A percentile compares a stretch with the other conserved stretches of the same genome.
Evolutionary conservation across 2,329 filamentous ascomycete genomes (phyloP).

Genomic region (Sporothrix schenckii): DNA sequence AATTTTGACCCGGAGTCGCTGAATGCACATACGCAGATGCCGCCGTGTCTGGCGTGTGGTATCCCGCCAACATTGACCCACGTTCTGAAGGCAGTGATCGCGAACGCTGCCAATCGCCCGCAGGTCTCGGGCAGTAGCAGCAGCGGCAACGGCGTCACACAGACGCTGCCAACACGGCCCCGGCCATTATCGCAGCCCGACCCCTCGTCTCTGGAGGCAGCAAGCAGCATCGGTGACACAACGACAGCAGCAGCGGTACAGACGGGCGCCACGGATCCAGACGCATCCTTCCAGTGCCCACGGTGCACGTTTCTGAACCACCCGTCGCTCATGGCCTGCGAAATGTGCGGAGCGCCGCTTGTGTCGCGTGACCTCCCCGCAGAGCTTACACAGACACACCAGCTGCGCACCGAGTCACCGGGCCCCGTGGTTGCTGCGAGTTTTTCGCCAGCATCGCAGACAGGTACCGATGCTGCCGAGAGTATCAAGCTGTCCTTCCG

Average conservation of each 20-base stretch:
- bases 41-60: conserved; percentile 88
- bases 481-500: conserved; percentile 92
- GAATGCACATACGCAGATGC: conserved; percentile 75
- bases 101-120: conserved; percentile 66
- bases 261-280: conserved; percentile 39
- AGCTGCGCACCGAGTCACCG: conserved; percentile 70
- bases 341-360: conserved; percentile 84
- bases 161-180: conserved; percentile 43
- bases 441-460: conserved; percentile 27
- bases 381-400: conserved; percentile 46
- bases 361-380: conserved; percentile 55
- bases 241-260: conserved; percentile 13
- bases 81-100: conserved; percentile 83
- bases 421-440: conserved; percentile 64
- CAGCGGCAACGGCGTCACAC: conserved; percentile 19
- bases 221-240: not conserved
- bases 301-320: conserved; percentile 95
- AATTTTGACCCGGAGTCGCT: conserved; percentile 89
- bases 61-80: conserved; percentile 86
- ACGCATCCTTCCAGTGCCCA: conserved; percentile 67
- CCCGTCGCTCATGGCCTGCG: conserved; percentile 80
- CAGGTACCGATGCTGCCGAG: conserved; percentile 62
- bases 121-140: not conserved
- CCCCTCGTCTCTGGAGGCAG: not conserved
- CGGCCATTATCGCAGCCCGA: conserved; percentile 31